Percentiles rank a stretch among this genome's conserved stretches.
Evolutionary conservation across 352 stramenopile genomes (phyloP).

Genomic region (Saprolegnia diclina): DNA sequence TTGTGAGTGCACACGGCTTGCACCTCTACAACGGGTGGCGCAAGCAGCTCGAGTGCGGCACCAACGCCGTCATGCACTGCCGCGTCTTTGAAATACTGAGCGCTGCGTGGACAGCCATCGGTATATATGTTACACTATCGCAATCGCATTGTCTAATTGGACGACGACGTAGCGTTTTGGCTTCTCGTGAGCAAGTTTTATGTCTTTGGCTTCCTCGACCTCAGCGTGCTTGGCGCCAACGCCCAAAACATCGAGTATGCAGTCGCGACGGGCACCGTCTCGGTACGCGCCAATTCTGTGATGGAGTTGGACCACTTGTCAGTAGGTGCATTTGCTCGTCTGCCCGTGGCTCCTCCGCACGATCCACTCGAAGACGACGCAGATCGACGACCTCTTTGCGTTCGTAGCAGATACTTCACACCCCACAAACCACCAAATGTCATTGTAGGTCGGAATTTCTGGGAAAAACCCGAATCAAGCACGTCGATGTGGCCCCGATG

Average conservation of each 20-base stretch:
- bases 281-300: background rate
- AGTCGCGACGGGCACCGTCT: conserved; percentile 3
- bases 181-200: conserved; percentile 49
- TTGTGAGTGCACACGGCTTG: conserved; percentile 56
- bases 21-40: conserved; percentile 61
- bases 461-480: conserved; percentile 20
- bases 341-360: conserved; percentile 24
- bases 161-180: conserved; percentile 46
- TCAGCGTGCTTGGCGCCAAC: conserved; percentile 39
- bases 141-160: no score
- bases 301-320: background rate
- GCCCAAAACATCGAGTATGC: conserved; percentile 21
- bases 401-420: background rate
- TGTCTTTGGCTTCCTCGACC: conserved; percentile 56
- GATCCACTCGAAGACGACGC: conserved; percentile 24
- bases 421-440: no score
- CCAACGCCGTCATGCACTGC: conserved; percentile 61
- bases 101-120: conserved; percentile 39
- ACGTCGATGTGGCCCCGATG: conserved; percentile 18
- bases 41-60: conserved; percentile 53
- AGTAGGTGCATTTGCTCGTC: conserved; percentile 15
- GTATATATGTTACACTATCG: no score
- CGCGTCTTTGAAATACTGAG: conserved; percentile 56
- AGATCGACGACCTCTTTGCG: conserved; percentile 25
- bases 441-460: conserved; percentile 15